Conservation (phyloP, 1,139 yeast species). For the Kurtzmaniella natalensis region DNA sequence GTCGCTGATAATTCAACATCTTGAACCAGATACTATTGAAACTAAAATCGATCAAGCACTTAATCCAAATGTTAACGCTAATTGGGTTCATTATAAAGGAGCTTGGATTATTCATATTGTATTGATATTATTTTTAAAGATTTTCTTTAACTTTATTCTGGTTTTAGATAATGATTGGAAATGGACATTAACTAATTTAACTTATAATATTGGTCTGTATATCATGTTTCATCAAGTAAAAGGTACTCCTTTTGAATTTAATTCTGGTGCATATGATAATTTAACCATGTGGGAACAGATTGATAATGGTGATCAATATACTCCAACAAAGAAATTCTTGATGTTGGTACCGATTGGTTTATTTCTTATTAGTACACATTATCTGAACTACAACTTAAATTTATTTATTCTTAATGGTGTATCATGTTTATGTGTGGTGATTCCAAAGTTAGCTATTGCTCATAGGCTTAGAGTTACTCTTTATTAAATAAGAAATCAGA, state of each 20-base stretch:
- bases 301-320: slow-evolving; percentile 94
- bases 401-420: slow-evolving; percentile 76
- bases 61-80: slow-evolving; percentile 85
- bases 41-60: slow-evolving; percentile 90
- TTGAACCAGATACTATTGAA: slow-evolving; percentile 89
- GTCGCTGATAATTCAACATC: slow-evolving; percentile 68
- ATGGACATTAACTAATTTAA: slow-evolving; percentile 90
- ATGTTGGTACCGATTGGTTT: slow-evolving; percentile 86
- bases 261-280: slow-evolving; percentile 93
- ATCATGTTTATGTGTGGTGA: slow-evolving; percentile 75
- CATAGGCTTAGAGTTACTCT: slow-evolving; percentile 72
- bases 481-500: no score
- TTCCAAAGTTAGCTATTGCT: slow-evolving; percentile 84
- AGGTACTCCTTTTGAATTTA: slow-evolving; percentile 96
- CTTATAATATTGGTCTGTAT: slow-evolving; percentile 87
- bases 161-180: slow-evolving; percentile 73
- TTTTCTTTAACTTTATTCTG: slow-evolving; percentile 71
- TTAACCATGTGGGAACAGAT: slow-evolving; percentile 99
- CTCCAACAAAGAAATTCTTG: slow-evolving; percentile 91
- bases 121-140: slow-evolving; percentile 65
- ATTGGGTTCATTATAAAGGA: slow-evolving; percentile 93
- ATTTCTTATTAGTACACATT: slow-evolving; percentile 85
- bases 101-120: slow-evolving; percentile 95
- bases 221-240: slow-evolving; percentile 95
- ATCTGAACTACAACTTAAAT: slow-evolving; percentile 77